phyloP scores from a whole-genome alignment of 2,329 filamentous ascomycete genomes.

The Rasamsonia emersonii region DNA sequence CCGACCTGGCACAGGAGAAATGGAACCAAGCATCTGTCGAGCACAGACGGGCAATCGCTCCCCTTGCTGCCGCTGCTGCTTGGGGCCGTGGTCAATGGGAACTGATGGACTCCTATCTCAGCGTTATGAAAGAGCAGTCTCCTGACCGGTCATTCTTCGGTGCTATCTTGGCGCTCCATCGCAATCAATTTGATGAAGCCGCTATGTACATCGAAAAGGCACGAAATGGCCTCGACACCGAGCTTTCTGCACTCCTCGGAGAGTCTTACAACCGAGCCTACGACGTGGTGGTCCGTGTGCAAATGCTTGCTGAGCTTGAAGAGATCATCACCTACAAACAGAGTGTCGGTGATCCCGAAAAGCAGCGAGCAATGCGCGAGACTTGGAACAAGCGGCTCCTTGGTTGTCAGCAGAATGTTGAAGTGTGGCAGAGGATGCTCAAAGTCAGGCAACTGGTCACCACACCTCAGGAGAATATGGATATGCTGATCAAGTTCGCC shows the following conservation, averaged over 20 bases:
- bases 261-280: conserved; percentile 98
- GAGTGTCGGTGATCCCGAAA: conserved; percentile 66
- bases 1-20: conserved; percentile 78
- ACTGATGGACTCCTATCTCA: conserved; percentile 93
- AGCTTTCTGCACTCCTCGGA: conserved; percentile 90
- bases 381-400: conserved; percentile 95
- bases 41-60: conserved; percentile 82
- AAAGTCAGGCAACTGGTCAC: conserved; percentile 90
- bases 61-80: conserved; percentile 85
- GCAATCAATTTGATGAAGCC: conserved; percentile 90
- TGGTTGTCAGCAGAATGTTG: conserved; percentile 92
- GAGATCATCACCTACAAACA: conserved; percentile 98
- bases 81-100: conserved; percentile 98
- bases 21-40: conserved; percentile 87
- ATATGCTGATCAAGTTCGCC: conserved; percentile 99
- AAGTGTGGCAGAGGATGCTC: conserved; percentile 98
- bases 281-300: conserved; percentile 92
- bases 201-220: conserved; percentile 84
- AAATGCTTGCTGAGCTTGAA: conserved; percentile 97
- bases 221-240: conserved; percentile 86
- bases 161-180: conserved; percentile 86
- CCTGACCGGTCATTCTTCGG: conserved; percentile 97
- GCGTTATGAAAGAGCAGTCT: conserved; percentile 87
- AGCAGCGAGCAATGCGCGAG: conserved; percentile 79
- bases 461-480: conserved; percentile 82